These are phyloP conservation scores for Lipomyces japonicus DNA, from an alignment of 805 yeast species.

Conservation along the genomic window DNA sequence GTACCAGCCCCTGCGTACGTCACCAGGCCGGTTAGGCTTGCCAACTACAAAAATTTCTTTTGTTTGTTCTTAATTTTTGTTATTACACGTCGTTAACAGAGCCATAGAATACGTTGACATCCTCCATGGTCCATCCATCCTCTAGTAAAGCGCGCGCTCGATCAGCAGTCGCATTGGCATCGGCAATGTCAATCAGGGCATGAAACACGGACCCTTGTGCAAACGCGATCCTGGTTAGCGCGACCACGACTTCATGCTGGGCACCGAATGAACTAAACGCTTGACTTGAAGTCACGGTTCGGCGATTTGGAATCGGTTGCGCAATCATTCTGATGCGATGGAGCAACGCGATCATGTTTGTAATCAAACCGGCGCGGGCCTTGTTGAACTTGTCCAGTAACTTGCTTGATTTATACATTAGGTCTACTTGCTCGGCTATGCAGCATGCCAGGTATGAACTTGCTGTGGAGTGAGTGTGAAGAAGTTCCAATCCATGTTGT, in stretches of 20 bases:
- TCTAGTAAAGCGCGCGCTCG: constrained; percentile 69
- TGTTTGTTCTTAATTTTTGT: no score
- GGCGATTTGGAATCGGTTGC: constrained; percentile 2
- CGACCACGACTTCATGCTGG: constrained; percentile 30
- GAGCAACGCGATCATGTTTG: not conserved
- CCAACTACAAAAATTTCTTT: no score
- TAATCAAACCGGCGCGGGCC: not conserved
- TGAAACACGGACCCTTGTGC: constrained; percentile 23
- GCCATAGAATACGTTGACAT: constrained; percentile 68
- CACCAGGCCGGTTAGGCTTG: no score
- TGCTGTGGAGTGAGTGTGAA: not conserved
- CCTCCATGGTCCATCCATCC: constrained; percentile 66
- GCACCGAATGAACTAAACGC: constrained; percentile 14
- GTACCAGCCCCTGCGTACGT: no score
- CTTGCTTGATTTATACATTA: not conserved
- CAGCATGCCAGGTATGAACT: not conserved
- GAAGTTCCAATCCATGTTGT: not conserved
- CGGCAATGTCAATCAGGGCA: constrained; percentile 49
- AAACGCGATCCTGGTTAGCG: constrained; percentile 33
- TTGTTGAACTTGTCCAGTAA: not conserved
- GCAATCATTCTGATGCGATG: not conserved
- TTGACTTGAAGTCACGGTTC: not conserved
- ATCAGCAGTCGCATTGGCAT: constrained; percentile 60
- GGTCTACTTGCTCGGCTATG: not conserved
- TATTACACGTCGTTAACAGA: constrained; percentile 55